phyloP scores from a whole-genome alignment of 306 rosid genomes.

The Dalbergia cultrata region DNA sequence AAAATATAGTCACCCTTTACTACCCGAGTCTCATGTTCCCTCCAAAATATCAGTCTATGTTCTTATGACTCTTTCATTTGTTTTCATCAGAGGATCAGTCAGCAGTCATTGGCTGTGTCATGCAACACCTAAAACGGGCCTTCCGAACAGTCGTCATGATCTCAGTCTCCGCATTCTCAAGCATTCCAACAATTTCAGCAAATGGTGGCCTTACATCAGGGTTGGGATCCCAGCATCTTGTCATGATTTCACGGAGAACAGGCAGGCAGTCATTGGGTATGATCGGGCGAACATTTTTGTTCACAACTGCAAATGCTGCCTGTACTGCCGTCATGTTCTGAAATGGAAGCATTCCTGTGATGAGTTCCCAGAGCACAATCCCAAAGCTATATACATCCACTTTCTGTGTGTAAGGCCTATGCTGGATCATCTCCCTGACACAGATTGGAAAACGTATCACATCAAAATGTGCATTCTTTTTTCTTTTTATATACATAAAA shows the following conservation, averaged over 20 bases:
- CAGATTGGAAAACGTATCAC: slow-evolving; percentile 16
- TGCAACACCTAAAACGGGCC: slow-evolving; percentile 93
- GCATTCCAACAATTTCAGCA: slow-evolving; percentile 79
- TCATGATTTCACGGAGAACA: slow-evolving; percentile 85
- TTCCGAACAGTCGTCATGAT: slow-evolving; percentile 86
- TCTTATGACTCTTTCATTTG: slow-evolving; percentile 38
- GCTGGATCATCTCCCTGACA: slow-evolving; percentile 93
- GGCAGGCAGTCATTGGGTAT: slow-evolving; percentile 79
- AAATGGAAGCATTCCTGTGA: slow-evolving; percentile 89
- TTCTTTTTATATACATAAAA: background rate
- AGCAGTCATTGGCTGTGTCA: slow-evolving; percentile 77
- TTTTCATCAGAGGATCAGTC: slow-evolving; percentile 59
- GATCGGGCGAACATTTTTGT: slow-evolving; percentile 78
- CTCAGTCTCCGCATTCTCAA: slow-evolving; percentile 81
- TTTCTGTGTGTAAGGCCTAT: slow-evolving; percentile 92
- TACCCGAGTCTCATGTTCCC: slow-evolving; percentile 38
- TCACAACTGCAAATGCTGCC: slow-evolving; percentile 94
- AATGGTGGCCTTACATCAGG: slow-evolving; percentile 87
- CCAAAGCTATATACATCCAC: slow-evolving; percentile 92
- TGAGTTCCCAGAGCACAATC: slow-evolving; percentile 90
- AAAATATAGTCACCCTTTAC: slow-evolving; percentile 50
- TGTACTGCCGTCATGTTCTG: slow-evolving; percentile 95
- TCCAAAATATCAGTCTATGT: slow-evolving; percentile 42
- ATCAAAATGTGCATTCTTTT: background rate
- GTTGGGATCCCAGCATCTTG: slow-evolving; percentile 91